Conservation (phyloP, 352 stramenopile species). For the Thraustotheca clavata region DNA sequence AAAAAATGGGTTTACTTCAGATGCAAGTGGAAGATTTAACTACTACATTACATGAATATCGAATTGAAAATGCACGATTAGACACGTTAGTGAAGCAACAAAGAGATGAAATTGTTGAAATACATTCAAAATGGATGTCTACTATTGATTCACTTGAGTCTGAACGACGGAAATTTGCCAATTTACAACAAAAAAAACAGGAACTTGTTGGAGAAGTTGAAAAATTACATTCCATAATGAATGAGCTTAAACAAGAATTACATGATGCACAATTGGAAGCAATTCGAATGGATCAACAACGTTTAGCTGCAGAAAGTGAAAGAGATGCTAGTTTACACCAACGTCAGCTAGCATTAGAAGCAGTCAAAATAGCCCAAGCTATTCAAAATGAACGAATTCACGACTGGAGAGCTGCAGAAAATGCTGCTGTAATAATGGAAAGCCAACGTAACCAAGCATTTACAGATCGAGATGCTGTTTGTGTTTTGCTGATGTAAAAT, state of each 20-base stretch:
- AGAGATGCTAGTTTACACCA: constrained; percentile 29
- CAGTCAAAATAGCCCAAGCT: constrained; percentile 29
- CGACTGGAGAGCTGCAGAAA: constrained; percentile 51
- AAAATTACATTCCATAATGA: constrained; percentile 23
- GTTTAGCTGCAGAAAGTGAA: constrained; percentile 27
- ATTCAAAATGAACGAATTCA: constrained; percentile 36
- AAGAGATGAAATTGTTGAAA: constrained; percentile 3
- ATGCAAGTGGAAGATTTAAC: constrained; percentile 45
- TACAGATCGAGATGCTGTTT: constrained; percentile 33
- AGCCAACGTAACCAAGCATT: constrained; percentile 62
- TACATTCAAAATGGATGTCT: constrained; percentile 3
- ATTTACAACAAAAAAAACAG: constrained; percentile 27
- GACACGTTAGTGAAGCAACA: background rate
- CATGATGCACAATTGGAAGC: constrained; percentile 7
- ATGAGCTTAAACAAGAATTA: constrained; percentile 16
- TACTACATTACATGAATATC: constrained; percentile 3
- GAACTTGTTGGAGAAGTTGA: constrained; percentile 30
- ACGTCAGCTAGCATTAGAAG: constrained; percentile 24
- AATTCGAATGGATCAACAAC: constrained; percentile 21
- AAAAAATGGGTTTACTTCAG: constrained; percentile 60
- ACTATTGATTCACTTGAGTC: constrained; percentile 22
- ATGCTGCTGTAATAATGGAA: constrained; percentile 45
- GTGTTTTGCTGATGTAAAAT: background rate
- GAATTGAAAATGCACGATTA: background rate
- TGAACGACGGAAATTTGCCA: constrained; percentile 29